Base-by-base conservation (phyloP, 2,329 filamentous ascomycete species). In the Epichloe brachyelytri region DNA sequence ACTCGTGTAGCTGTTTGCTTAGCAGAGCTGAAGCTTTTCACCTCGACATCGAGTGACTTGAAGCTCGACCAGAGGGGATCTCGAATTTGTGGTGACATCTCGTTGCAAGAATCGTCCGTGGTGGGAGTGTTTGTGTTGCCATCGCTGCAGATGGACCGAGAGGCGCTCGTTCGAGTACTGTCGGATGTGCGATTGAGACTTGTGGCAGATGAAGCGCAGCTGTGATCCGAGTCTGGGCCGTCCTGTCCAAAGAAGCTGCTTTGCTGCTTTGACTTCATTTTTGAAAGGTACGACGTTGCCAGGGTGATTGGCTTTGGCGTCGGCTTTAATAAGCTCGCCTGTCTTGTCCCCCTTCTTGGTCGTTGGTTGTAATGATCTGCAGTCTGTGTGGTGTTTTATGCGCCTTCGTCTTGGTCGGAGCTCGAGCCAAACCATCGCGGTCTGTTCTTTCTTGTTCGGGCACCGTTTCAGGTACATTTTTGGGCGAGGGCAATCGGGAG, bases 1-100 rank as follows among this genome's bases (percentile, higher is more conserved):
- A 88, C 85, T 62, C 88, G 89, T 57, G 89, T 72, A 1, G 83
- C 73, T 8, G 71, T 85, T 36, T 83, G 80, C 66, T 89, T 94
- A 14, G 79, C 20, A 52, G 79, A 74, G 55, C 83, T 77, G 59
- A 95, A 94, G 55, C 66, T 73, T 67, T 60, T 63, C 34, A 63
- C 62, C 36, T 71, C 69, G n/a, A 70, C 60, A 44, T 81, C 77
- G 20, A 81, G 66, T 12, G 70, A 70, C 55, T 74, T 76, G 63
- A 81, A 81, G 3, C 68, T 67, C 5, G 72, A 71, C 75, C 75
- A 79, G 20, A 80, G 66, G 8, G 76, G 70, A 59, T 81, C 78
- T 51, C 73, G 71, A 38, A 68, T 63, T 38, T 65, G 59, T 50
- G 65, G 61, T 14, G 69, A 62, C 68, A 72, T 72, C 45, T 74